phyloP scores from a whole-genome alignment of 1,284 basidiomycete genomes.

The Apiotrichum gamsii region DNA sequence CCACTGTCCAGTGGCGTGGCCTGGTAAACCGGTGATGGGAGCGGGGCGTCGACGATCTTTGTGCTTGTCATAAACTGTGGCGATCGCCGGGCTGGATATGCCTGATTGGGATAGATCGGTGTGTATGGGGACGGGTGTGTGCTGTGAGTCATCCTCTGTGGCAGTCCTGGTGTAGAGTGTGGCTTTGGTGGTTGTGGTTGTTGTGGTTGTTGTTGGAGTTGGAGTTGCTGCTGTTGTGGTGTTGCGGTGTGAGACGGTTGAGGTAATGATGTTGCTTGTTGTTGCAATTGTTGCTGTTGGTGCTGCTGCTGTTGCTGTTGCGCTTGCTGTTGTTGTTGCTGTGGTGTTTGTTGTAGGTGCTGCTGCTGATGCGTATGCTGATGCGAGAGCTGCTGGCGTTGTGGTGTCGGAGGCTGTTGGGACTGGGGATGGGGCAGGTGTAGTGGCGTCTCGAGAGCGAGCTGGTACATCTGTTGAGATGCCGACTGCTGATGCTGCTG shows the following conservation, averaged over 20 bases:
- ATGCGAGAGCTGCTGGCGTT: conserved; percentile 7
- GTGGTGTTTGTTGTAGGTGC: background rate
- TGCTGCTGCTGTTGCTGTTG: conserved; percentile 3
- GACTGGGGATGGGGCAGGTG: background rate
- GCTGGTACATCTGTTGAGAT: conserved; percentile 4
- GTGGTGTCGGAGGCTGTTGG: background rate
- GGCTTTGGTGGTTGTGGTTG: background rate
- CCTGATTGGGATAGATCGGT: too few relatives aligned
- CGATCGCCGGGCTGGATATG: too few relatives aligned
- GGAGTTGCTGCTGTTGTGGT: too few relatives aligned
- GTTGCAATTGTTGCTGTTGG: conserved; percentile 1
- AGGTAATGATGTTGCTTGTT: conserved; percentile 10
- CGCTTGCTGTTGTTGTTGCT: background rate
- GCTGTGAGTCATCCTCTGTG: too few relatives aligned
- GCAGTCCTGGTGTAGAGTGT: background rate
- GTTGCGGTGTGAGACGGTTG: too few relatives aligned
- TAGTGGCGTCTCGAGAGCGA: background rate
- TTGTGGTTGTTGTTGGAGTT: conserved; percentile 8
- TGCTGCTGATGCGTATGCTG: conserved; percentile 6
- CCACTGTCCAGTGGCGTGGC: too few relatives aligned
- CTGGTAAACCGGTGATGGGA: too few relatives aligned
- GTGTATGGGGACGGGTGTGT: too few relatives aligned
- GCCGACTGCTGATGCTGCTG: background rate
- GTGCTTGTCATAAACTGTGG: too few relatives aligned
- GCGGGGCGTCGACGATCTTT: too few relatives aligned